Conservation (phyloP, 208 protist genomes). For the Tritrichomonas musculus region DNA sequence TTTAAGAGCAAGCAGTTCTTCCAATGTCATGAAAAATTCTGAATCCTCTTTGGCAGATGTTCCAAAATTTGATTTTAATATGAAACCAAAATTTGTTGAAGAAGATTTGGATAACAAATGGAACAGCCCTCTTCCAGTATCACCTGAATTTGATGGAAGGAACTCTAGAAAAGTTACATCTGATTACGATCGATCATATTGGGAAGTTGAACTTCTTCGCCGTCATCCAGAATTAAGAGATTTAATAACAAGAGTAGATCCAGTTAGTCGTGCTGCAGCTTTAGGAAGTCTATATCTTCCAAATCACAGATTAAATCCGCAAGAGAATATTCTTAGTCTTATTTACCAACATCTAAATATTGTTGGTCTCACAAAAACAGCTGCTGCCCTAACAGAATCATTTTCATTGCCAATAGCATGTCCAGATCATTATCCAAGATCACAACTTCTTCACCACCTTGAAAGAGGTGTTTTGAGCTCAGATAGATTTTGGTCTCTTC, state of each 20-base stretch:
- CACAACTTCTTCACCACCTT: constrained; percentile 18
- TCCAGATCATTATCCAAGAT: not conserved
- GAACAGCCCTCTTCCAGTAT: not conserved
- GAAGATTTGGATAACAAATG: too few species aligned
- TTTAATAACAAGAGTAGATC: not conserved
- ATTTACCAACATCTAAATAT: not conserved
- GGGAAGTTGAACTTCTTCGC: not conserved
- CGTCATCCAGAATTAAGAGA: constrained; percentile 14
- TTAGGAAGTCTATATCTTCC: not conserved
- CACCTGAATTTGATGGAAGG: not conserved
- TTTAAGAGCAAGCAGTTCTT: too few species aligned
- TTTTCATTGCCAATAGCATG: not conserved
- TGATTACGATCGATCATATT: not conserved
- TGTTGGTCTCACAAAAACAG: not conserved
- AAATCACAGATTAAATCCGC: not conserved
- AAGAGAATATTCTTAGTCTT: not conserved
- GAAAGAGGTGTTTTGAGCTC: not conserved
- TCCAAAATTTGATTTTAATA: too few species aligned
- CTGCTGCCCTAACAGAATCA: not conserved
- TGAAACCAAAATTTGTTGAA: too few species aligned
- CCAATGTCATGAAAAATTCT: too few species aligned
- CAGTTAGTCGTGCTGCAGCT: not conserved
- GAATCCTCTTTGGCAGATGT: too few species aligned
- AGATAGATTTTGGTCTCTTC: not conserved
- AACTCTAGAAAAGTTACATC: not conserved